These are phyloP conservation scores for Stephania cephalantha DNA, from an alignment of 164 flowering plant species.

Conservation along the genomic window DNA sequence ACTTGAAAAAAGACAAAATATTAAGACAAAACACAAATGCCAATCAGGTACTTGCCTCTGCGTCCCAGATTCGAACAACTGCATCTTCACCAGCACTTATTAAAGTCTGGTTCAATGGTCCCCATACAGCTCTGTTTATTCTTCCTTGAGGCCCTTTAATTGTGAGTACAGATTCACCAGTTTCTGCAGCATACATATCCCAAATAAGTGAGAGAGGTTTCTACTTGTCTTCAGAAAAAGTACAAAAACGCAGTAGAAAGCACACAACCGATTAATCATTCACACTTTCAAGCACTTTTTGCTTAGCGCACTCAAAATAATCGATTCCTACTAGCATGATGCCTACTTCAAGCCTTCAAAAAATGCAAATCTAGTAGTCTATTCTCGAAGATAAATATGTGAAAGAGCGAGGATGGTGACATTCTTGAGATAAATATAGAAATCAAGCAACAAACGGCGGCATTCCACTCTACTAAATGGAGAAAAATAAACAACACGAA, in stretches of 20 bases:
- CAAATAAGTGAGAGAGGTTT: neutral
- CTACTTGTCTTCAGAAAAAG: neutral
- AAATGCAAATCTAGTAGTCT: neutral
- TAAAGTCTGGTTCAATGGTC: slow-evolving; percentile 75
- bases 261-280: neutral
- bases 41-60: slow-evolving; percentile 48
- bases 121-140: slow-evolving; percentile 92
- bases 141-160: slow-evolving; percentile 82
- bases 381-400: neutral
- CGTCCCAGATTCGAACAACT: slow-evolving; percentile 81
- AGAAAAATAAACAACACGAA: neutral
- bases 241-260: neutral
- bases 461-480: neutral
- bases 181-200: slow-evolving; percentile 42
- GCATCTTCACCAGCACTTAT: slow-evolving; percentile 95
- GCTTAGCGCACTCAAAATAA: neutral
- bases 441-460: neutral
- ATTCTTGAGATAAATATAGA: neutral
- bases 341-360: neutral
- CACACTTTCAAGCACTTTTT: neutral
- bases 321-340: neutral
- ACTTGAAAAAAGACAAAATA: neutral
- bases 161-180: slow-evolving; percentile 54
- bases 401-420: neutral
- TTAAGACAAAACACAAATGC: neutral